Conservation (phyloP, 345 rosid species). For the Rhodamnia rubescens region DNA sequence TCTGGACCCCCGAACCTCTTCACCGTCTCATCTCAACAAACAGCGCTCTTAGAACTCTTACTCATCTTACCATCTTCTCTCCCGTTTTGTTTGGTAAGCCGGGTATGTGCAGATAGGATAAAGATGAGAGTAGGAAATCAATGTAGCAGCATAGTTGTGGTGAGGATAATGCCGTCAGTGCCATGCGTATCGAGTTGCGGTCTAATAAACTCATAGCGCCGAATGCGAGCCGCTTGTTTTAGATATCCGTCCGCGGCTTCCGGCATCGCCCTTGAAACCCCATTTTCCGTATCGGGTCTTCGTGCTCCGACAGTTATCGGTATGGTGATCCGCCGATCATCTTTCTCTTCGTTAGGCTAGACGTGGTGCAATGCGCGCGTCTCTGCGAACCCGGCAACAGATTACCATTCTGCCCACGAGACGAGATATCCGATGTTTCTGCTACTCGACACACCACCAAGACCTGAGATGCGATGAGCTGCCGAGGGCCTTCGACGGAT, state of each 20-base stretch:
- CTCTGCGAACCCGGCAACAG: neutral
- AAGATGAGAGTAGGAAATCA: neutral
- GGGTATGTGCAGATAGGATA: neutral
- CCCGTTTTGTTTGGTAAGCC: neutral
- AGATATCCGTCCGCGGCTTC: too few species aligned
- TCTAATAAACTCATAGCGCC: neutral
- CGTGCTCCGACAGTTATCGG: accelerated
- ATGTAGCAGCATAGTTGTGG: neutral
- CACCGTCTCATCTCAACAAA: neutral
- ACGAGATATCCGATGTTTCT: too few species aligned
- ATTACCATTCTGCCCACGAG: too few species aligned
- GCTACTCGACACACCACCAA: neutral
- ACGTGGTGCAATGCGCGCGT: accelerated
- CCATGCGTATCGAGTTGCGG: accelerated
- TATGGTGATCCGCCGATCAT: neutral
- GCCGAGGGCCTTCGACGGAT: too few species aligned
- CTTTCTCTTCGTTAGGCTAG: neutral
- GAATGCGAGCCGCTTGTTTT: neutral
- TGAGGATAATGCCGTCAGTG: neutral
- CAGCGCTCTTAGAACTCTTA: neutral
- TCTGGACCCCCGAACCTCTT: neutral
- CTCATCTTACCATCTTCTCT: neutral
- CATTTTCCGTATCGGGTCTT: neutral
- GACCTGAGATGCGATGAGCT: neutral
- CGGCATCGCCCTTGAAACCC: too few species aligned